phyloP scores from a whole-genome alignment of 2,329 filamentous ascomycete species.

The Tolypocladium cylindrosporum region DNA sequence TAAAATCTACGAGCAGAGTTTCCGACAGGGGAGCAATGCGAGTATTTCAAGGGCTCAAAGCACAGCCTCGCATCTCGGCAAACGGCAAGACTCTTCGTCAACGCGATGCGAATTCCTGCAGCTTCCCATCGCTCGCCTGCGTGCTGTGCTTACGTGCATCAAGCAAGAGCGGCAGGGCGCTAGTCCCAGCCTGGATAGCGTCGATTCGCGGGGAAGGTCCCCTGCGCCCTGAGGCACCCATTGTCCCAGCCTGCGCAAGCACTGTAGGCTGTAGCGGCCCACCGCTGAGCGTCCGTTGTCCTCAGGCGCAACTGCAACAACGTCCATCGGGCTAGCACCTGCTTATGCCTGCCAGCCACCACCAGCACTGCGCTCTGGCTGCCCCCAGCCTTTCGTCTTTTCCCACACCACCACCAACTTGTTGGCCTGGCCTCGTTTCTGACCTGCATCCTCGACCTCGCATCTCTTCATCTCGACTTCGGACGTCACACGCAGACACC shows the following conservation, averaged over 20 bases:
- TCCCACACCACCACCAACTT: slow-evolving; percentile 11
- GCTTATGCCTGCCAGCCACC: slow-evolving; percentile 13
- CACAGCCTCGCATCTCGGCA: neutral
- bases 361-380: slow-evolving; percentile 7
- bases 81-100: neutral
- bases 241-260: neutral
- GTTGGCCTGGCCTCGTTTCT: neutral
- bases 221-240: neutral
- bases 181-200: neutral
- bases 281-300: neutral
- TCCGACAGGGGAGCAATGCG: no score
- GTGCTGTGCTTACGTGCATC: neutral
- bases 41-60: neutral
- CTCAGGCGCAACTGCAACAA: neutral
- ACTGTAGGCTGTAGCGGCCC: neutral
- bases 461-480: neutral
- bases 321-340: neutral
- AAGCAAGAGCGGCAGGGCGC: neutral
- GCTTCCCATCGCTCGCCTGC: neutral
- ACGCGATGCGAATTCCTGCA: neutral
- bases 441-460: slow-evolving; percentile 2
- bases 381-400: slow-evolving; percentile 20
- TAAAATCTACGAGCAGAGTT: neutral
- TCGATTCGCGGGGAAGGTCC: neutral
- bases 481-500: neutral